A percentile compares a stretch with the other conserved stretches of the same genome.
Evolutionary conservation across 352 stramenopile genomes (phyloP).

Genomic region (Phytophthora hibernalis): DNA sequence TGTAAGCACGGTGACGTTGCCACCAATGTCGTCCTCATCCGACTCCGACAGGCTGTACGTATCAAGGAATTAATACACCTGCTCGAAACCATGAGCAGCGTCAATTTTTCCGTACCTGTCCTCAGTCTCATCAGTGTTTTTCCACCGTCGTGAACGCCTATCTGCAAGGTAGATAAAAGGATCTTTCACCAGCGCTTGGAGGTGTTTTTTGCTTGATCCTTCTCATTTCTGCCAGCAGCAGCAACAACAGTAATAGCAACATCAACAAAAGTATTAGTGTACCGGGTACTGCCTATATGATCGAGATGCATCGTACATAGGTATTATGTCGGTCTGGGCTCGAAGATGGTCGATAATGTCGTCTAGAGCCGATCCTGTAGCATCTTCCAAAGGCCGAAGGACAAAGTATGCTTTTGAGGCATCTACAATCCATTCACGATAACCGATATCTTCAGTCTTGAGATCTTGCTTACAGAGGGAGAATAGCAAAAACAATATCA

Average conservation of each 20-base stretch:
- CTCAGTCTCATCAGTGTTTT: slow-evolving; percentile 10
- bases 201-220: slow-evolving; percentile 37
- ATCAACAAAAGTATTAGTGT: slow-evolving; percentile 9
- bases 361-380: slow-evolving; percentile 27
- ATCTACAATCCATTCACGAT: slow-evolving; percentile 31
- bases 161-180: slow-evolving; percentile 25
- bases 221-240: slow-evolving; percentile 26
- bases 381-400: slow-evolving; percentile 39
- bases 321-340: slow-evolving; percentile 10
- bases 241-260: no score
- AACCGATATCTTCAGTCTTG: not conserved
- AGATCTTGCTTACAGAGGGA: not conserved
- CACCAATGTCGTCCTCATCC: slow-evolving; percentile 42
- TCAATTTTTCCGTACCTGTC: slow-evolving; percentile 23
- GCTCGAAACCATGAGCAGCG: not conserved
- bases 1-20: slow-evolving; percentile 53
- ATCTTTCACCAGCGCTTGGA: slow-evolving; percentile 35
- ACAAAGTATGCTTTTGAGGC: slow-evolving; percentile 43
- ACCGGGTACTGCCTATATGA: not conserved
- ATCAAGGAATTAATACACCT: slow-evolving; percentile 12
- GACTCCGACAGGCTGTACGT: slow-evolving; percentile 30
- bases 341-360: slow-evolving; percentile 31
- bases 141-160: slow-evolving; percentile 10
- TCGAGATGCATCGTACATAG: slow-evolving; percentile 23
- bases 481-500: not conserved